These are phyloP conservation scores for Solanum hybrid DNA, from an alignment of 305 asterid species.

Conservation along the genomic window DNA sequence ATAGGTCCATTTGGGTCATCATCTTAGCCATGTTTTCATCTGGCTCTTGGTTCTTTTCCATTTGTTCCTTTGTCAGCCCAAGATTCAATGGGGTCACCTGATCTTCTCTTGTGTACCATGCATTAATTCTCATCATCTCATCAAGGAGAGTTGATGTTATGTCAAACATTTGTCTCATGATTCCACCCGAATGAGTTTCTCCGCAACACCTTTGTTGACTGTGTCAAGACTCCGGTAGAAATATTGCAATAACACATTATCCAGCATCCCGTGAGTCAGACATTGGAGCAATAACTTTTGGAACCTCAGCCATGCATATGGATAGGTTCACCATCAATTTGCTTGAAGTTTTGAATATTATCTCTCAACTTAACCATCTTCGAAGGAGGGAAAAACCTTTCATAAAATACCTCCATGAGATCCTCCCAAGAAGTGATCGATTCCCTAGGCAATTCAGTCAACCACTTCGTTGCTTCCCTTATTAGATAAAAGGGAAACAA, in stretches of 20 bases:
- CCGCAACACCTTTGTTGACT: neutral
- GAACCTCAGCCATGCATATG: neutral
- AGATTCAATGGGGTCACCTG: neutral
- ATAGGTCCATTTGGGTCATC: neutral
- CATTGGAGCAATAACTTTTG: neutral
- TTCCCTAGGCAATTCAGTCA: neutral
- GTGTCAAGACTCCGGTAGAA: neutral
- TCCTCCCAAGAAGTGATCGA: too few species aligned
- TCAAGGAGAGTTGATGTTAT: neutral
- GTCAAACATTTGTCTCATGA: neutral
- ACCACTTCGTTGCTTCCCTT: neutral
- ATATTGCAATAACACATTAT: neutral
- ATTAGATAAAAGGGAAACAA: neutral
- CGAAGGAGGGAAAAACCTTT: neutral
- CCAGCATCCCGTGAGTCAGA: neutral
- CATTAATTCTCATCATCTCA: too few species aligned
- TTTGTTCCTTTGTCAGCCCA: neutral
- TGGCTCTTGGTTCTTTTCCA: neutral
- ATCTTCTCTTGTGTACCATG: neutral
- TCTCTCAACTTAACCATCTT: neutral
- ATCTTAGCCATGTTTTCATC: neutral
- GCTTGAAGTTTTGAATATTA: neutral
- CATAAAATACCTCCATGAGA: neutral
- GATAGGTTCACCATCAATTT: neutral
- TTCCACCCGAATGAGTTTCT: neutral